A percentile compares a stretch with the other conserved stretches of the same genome.
Conservation (phyloP, 805 yeast genomes). For the Groenewaldozyma tartarivorans region DNA sequence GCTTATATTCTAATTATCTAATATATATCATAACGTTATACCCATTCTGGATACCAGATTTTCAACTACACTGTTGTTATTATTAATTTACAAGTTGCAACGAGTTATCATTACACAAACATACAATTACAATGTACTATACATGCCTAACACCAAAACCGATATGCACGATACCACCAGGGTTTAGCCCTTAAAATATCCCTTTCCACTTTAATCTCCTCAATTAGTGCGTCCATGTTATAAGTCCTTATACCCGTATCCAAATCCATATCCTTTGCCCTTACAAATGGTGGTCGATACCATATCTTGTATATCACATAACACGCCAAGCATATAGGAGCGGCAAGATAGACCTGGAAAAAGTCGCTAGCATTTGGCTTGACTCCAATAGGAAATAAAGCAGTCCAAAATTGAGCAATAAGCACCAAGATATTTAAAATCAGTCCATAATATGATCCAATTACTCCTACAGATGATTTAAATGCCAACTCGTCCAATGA, state of each 20-base stretch:
- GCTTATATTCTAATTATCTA: too few species aligned
- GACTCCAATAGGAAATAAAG: slow-evolving; percentile 56
- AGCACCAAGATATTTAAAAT: slow-evolving; percentile 50
- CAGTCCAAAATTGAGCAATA: slow-evolving; percentile 75
- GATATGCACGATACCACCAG: slow-evolving; percentile 39
- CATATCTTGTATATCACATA: slow-evolving; percentile 46
- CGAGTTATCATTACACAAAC: too few species aligned
- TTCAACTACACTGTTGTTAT: too few species aligned
- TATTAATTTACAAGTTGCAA: too few species aligned
- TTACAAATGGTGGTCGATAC: slow-evolving; percentile 33
- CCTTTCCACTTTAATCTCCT: slow-evolving; percentile 50
- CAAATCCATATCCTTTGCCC: slow-evolving; percentile 44
- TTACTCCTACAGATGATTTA: slow-evolving; percentile 56
- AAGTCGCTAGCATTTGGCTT: slow-evolving; percentile 32
- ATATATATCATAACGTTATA: too few species aligned
- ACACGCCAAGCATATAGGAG: slow-evolving; percentile 32
- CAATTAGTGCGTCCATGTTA: slow-evolving; percentile 46
- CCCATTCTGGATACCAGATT: too few species aligned
- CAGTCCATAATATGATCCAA: slow-evolving; percentile 58
- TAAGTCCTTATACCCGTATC: slow-evolving; percentile 54
- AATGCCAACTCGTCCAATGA: slow-evolving; percentile 58
- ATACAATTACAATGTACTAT: too few species aligned
- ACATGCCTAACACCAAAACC: slow-evolving; percentile 42
- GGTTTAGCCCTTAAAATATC: slow-evolving; percentile 39
- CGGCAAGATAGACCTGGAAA: slow-evolving; percentile 47